Evolutionary conservation across 2,329 filamentous ascomycete species (phyloP), one percentile per base, ranked within the genome.

Genomic region (Alternaria alternata): DNA sequence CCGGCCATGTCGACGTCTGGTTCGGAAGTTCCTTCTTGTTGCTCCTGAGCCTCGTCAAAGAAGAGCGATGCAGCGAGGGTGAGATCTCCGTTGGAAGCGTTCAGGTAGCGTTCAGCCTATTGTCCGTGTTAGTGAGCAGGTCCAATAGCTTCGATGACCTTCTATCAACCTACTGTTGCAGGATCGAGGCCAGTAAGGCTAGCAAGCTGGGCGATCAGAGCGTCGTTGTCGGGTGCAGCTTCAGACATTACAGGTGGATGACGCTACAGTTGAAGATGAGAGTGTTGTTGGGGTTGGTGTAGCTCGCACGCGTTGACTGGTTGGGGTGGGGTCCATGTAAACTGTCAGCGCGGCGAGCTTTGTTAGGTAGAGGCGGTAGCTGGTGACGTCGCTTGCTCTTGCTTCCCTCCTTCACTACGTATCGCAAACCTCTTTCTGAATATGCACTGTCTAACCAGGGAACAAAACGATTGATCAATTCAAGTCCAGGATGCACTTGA

Each of bases 61-160:
- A 76, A 83, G 63, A 82, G 78, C 9, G 74, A 70, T 47, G 81
- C 78, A 41, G 82, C 81, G 62, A 80, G 73, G 54, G 81, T 78
- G 42, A 84, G 72, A 61, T 83, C 77, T 71, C 82, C 82, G 76
- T 83, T 78, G 57, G 78, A 74, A 8, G 80, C 74, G 64, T 70
- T 72, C 53, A 84, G 76, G 58, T 78, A 78, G 48, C 75, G 74
- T 73, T 82, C 79, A 43, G 82, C 82, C 82, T 84, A 55, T 44
- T 42, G 44, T 39, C 5, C 20, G 57, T 43, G 66, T 77, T 69
- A 75, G 71, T 67, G 61, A 66, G 57, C 47, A 60, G 58, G 63
- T 63, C 54, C 16, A 43, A 47, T 57, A 48, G 54, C 53, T 75
- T 75, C 73, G 54, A 72, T 56, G 67, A 51, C 62, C 59, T 75